Conservation (phyloP, 177 flowering plant genomes). For the Vitis hybrid region DNA sequence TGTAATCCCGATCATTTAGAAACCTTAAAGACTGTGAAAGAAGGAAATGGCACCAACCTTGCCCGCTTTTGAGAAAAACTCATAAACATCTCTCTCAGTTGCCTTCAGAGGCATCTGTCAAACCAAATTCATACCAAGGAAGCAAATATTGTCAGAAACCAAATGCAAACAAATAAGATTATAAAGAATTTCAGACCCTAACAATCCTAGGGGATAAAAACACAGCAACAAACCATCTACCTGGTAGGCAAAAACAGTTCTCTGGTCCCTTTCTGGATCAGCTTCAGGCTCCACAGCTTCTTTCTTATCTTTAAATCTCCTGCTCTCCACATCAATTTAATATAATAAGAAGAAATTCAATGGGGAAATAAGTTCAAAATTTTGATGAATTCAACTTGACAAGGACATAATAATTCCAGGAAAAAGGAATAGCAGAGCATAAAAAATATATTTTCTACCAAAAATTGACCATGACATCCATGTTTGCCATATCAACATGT, state of each 20-base stretch:
- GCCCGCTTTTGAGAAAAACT: slow-evolving; percentile 94
- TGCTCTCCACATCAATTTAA: slow-evolving; percentile 25
- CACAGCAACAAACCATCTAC: slow-evolving; percentile 28
- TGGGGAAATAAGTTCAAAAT: no score
- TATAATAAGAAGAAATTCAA: background rate
- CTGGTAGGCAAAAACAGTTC: slow-evolving; percentile 99
- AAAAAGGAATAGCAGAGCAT: no score
- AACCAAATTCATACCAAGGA: slow-evolving; percentile 7
- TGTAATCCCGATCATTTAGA: background rate
- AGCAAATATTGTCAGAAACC: background rate
- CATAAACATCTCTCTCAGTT: slow-evolving; percentile 85
- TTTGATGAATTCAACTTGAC: no score
- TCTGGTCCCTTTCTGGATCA: slow-evolving; percentile 98
- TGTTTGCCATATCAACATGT: no score
- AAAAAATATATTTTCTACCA: no score
- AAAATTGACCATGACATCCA: no score
- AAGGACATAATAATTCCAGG: no score
- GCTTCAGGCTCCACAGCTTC: slow-evolving; percentile 89
- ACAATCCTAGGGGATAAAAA: background rate
- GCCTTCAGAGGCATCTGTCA: slow-evolving; percentile 95
- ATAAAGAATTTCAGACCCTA: background rate
- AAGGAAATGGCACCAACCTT: slow-evolving; percentile 60
- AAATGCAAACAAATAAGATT: slow-evolving; percentile 5
- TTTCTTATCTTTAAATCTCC: slow-evolving; percentile 80
- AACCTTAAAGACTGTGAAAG: background rate